Conservation (phyloP, 805 yeast genomes). For the Pichia deserticola region DNA sequence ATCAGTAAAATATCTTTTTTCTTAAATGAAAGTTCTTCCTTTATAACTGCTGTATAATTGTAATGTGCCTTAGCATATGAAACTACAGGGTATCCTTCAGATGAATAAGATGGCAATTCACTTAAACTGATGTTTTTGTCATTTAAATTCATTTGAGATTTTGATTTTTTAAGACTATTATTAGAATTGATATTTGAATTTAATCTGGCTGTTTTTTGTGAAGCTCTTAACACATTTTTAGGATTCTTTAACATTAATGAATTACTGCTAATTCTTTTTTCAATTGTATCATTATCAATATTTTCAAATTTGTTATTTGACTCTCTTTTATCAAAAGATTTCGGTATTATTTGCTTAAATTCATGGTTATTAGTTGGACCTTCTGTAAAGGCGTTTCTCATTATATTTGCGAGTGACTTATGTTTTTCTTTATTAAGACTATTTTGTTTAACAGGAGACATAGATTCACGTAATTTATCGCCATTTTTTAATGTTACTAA, state of each 20-base stretch:
- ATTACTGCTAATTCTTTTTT: background rate
- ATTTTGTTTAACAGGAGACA: slow-evolving; percentile 11
- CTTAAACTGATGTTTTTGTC: slow-evolving; percentile 14
- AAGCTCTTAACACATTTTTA: background rate
- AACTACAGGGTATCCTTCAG: slow-evolving; percentile 48
- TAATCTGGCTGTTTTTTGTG: slow-evolving; percentile 8
- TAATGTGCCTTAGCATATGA: slow-evolving; percentile 48
- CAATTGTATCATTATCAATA: background rate
- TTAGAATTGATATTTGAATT: background rate
- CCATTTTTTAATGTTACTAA: slow-evolving; percentile 37
- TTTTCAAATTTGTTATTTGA: background rate
- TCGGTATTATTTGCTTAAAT: slow-evolving; percentile 1
- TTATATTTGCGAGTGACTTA: slow-evolving; percentile 2
- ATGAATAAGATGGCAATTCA: slow-evolving; percentile 40
- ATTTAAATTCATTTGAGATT: slow-evolving; percentile 24
- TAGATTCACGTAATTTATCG: slow-evolving; percentile 31
- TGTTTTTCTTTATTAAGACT: background rate
- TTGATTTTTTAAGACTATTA: slow-evolving; percentile 20
- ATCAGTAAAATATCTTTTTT: slow-evolving; percentile 51
- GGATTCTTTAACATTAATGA: background rate
- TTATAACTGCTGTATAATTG: slow-evolving; percentile 51
- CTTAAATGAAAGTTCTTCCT: slow-evolving; percentile 53
- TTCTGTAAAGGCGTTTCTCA: background rate
- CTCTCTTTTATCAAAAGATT: background rate
- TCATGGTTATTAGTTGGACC: background rate